phyloP scores from a whole-genome alignment of 345 rosid species.

The Gossypium thurberi region DNA sequence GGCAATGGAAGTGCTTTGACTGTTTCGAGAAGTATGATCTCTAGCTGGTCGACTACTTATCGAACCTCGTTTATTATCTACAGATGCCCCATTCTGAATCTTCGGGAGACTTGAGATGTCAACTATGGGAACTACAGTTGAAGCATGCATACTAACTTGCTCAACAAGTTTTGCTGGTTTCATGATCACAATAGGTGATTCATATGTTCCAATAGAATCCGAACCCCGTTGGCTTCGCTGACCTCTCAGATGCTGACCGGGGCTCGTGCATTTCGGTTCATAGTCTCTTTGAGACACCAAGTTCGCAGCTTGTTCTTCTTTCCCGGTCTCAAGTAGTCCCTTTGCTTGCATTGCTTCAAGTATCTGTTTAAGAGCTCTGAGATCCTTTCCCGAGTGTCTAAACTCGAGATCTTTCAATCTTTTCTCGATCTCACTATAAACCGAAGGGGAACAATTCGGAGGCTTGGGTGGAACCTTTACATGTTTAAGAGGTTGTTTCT shows the following conservation, averaged over 20 bases:
- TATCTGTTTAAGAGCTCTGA: slow-evolving; percentile 82
- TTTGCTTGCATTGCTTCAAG: slow-evolving; percentile 75
- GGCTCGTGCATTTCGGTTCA: slow-evolving; percentile 35
- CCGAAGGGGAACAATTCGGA: slow-evolving; percentile 44
- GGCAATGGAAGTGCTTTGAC: slow-evolving; percentile 26
- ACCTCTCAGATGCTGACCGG: slow-evolving; percentile 30
- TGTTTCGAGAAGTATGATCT: slow-evolving; percentile 41
- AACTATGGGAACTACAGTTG: slow-evolving; percentile 53
- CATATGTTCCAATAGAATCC: slow-evolving; percentile 42
- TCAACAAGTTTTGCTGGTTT: slow-evolving; percentile 83
- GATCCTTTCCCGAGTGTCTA: slow-evolving; percentile 77
- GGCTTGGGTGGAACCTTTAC: slow-evolving; percentile 39
- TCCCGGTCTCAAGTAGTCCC: slow-evolving; percentile 54
- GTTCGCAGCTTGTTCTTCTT: slow-evolving; percentile 55
- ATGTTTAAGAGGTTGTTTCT: slow-evolving; percentile 40
- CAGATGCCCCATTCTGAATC: slow-evolving; percentile 32
- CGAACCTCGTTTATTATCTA: slow-evolving; percentile 34
- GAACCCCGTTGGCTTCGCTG: slow-evolving; percentile 26
- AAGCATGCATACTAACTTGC: slow-evolving; percentile 48
- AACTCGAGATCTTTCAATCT: slow-evolving; percentile 73
- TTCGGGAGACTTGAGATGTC: slow-evolving; percentile 41
- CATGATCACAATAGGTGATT: slow-evolving; percentile 94
- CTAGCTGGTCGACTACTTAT: slow-evolving; percentile 31
- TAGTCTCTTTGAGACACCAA: slow-evolving; percentile 32
- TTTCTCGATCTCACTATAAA: slow-evolving; percentile 71